Base-by-base conservation (phyloP, 2,329 filamentous ascomycete species). In the Ascomycota sp. region DNA sequence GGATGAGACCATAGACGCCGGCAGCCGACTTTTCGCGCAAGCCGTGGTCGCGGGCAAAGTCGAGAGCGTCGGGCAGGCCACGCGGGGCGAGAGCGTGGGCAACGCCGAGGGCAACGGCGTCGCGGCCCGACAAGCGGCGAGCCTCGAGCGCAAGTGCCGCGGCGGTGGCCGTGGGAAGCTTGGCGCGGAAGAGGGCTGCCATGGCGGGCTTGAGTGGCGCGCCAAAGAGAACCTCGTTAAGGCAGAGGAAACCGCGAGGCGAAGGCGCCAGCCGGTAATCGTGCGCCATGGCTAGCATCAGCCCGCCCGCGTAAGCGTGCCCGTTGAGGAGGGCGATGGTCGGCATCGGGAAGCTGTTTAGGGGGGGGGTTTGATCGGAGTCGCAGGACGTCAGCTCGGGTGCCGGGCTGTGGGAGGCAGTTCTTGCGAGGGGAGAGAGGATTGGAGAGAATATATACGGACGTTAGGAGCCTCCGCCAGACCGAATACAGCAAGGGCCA, bases 201-300 rank as follows among this genome's bases (percentile, higher is more conserved):
- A 91, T 83, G 34, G 77, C 62, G 3, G 78, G 63, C 38, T 72
- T 66, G 23, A 89, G 63, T n/a, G 75, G 68, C 2, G 75, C 74
- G 30, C 80, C 79, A 36, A 89, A 76, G 39, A 83, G 72, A 10
- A 89, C 60, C 55, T 89, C 80, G 50, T 86, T 86, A 39, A 89
- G 56, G 51, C 80, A 86, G 24, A 79, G 50, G 51, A 70, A 85
- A n/a, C 80, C 81, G 13, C 65, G 60, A 2, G 60, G 44, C 1
- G 74, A 65, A 44, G 76, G 76, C 56, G 80, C 77, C 39, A 89
- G 61, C 20, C 81, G 69, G 56, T 89, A 89, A 54, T 86, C 79
- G 52, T 85, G 78, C 52, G 77, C 70, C 66, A 82, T 79, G 34
- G 77, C 69, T 8, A 77, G 57, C 73, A 89, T 85, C 35, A 85